Evolutionary conservation across 495 filamentous ascomycete species (phyloP), one percentile per base, ranked within the genome.

Genomic region (Podospora pseudopauciseta): DNA sequence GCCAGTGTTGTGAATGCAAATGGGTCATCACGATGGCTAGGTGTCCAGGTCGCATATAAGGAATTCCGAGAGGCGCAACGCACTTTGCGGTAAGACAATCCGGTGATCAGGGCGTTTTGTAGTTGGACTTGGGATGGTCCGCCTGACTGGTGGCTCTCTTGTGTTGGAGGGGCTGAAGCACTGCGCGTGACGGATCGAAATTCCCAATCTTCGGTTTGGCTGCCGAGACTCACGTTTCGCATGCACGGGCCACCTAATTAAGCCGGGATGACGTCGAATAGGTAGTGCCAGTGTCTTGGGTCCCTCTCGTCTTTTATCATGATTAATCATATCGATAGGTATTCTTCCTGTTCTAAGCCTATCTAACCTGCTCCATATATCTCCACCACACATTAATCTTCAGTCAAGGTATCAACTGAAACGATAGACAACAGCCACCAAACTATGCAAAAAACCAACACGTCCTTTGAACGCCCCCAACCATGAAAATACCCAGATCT

Each of bases 11-110:
- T 56, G 60, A 28, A 64, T 39, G 59, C 6, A 23, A 64, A 61
- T 58, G 65, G 62, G 65, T 69, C 76, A 78, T 78, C 74, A 76
- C 74, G 68, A 70, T 68, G 55, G 28, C n/a, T 20, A 13, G 39
- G 62, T 32, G 57, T 66, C 44, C 54, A 32, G 63, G 53, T 70
- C 53, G 53, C 67, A 49, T 49, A 49, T 49, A 49, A 49, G 15
- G 15, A 49, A 49, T 49, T 11, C 39, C 39, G 39, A 49, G 39
- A 49, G 39, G 39, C 39, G 39, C 39, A 49, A 49, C 13, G 9
- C 39, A 49, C 44, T 34, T 62, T 65, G 63, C 28, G 49, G 61
- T 65, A 9, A 23, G 15, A 55, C 19, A 7, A 32, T 32, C 64
- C 55, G 64, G 32, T 64, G 59, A 66, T 49, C 57, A 30, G 63